These are phyloP conservation scores for Carex arenaria DNA, from an alignment of 202 grass and related monocot genomes.

Conservation along the genomic window DNA sequence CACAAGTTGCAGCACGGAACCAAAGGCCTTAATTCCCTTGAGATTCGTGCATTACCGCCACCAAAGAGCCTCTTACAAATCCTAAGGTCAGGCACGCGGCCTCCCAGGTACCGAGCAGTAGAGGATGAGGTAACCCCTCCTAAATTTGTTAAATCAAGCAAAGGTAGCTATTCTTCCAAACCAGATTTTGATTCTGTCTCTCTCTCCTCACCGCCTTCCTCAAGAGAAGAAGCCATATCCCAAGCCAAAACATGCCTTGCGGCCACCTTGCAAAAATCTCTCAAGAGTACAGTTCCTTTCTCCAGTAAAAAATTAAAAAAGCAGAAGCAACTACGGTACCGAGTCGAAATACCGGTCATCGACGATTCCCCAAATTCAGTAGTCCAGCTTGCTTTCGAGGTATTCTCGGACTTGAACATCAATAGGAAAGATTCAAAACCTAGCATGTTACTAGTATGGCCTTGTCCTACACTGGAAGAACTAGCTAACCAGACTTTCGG, in stretches of 20 bases:
- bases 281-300: slow-evolving; percentile 39
- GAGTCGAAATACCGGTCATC: slow-evolving; percentile 76
- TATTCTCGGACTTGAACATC: slow-evolving; percentile 44
- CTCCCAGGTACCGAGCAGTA: background rate
- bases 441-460: slow-evolving; percentile 54
- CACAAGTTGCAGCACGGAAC: background rate
- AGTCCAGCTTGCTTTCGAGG: slow-evolving; percentile 52
- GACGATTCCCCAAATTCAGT: slow-evolving; percentile 70
- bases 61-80: background rate
- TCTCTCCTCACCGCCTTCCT: slow-evolving; percentile 38
- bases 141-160: background rate
- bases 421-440: slow-evolving; percentile 32
- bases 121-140: background rate
- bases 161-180: background rate
- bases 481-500: slow-evolving; percentile 31
- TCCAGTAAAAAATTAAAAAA: slow-evolving; percentile 50
- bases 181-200: background rate
- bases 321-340: slow-evolving; percentile 57
- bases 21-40: background rate
- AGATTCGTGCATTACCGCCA: background rate
- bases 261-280: slow-evolving; percentile 51
- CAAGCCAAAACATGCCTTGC: slow-evolving; percentile 63
- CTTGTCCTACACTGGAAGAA: slow-evolving; percentile 26
- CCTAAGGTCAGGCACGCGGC: background rate
- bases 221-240: slow-evolving; percentile 68